Evolutionary conservation across 2,329 filamentous ascomycete genomes (phyloP).

Genomic region (Sarocladium oryzae): DNA sequence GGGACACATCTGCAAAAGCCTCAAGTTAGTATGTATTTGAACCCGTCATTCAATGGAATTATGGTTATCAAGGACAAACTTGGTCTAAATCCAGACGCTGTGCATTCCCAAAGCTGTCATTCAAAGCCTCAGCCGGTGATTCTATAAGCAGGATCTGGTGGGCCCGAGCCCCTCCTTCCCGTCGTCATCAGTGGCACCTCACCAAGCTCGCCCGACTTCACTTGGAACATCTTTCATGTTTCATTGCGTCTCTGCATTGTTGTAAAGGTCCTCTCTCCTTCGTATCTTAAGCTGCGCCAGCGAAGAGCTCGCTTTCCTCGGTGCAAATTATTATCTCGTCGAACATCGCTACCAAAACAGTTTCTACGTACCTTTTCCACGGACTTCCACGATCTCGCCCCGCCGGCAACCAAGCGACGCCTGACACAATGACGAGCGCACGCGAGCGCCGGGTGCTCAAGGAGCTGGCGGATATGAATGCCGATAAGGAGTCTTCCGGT

Average conservation of each 20-base stretch:
- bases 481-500: constrained; percentile 66
- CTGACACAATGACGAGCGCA: constrained; percentile 39
- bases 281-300: background rate
- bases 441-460: constrained; percentile 60
- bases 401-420: background rate
- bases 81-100: too few species aligned
- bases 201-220: background rate
- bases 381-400: background rate
- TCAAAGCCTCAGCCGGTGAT: too few species aligned
- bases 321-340: too few species aligned
- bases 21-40: too few species aligned
- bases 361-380: background rate
- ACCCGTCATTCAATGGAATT: too few species aligned
- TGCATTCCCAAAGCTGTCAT: too few species aligned
- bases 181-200: constrained; percentile 5
- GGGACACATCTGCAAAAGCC: too few species aligned
- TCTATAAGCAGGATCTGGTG: background rate
- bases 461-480: constrained; percentile 68
- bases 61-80: too few species aligned
- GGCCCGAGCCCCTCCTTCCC: constrained; percentile 7
- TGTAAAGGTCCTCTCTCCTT: background rate
- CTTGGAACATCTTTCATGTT: background rate
- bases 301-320: background rate
- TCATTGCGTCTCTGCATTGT: too few species aligned
- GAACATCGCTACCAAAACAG: background rate